These are phyloP conservation scores for Suhomyces yuchorum DNA, from an alignment of 1,139 yeast species.

Conservation along the genomic window DNA sequence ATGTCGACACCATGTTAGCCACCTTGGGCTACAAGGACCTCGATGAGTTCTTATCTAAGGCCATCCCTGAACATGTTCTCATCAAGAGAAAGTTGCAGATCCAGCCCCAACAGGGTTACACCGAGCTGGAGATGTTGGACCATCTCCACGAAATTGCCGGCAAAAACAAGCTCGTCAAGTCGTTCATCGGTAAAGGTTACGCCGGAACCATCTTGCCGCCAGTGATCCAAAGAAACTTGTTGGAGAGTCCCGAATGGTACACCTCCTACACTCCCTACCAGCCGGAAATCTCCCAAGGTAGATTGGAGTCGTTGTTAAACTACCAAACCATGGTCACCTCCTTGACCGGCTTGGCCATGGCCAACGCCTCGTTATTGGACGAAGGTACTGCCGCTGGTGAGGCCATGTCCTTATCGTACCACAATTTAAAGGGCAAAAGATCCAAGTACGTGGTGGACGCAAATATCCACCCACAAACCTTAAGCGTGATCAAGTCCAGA, in stretches of 20 bases:
- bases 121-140: constrained; percentile 78
- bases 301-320: constrained; percentile 85
- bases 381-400: constrained; percentile 99
- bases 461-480: constrained; percentile 82
- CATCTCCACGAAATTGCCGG: constrained; percentile 69
- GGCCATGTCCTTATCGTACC: constrained; percentile 86
- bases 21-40: constrained; percentile 68
- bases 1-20: constrained; percentile 65
- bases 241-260: constrained; percentile 97
- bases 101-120: constrained; percentile 67
- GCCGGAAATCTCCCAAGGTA: constrained; percentile 96
- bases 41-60: constrained; percentile 67
- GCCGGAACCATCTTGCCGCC: constrained; percentile 89
- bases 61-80: constrained; percentile 78
- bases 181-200: constrained; percentile 92
- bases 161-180: constrained; percentile 69
- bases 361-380: constrained; percentile 91
- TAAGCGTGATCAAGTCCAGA: constrained; percentile 75
- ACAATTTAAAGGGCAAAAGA: constrained; percentile 68
- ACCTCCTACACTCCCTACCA: constrained; percentile 98
- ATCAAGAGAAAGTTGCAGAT: constrained; percentile 66
- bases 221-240: constrained; percentile 86
- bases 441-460: constrained; percentile 69
- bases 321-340: constrained; percentile 89
- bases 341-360: constrained; percentile 87